These are phyloP conservation scores for Colletotrichum noveboracense DNA, from an alignment of 2,329 filamentous ascomycete genomes.

Conservation along the genomic window DNA sequence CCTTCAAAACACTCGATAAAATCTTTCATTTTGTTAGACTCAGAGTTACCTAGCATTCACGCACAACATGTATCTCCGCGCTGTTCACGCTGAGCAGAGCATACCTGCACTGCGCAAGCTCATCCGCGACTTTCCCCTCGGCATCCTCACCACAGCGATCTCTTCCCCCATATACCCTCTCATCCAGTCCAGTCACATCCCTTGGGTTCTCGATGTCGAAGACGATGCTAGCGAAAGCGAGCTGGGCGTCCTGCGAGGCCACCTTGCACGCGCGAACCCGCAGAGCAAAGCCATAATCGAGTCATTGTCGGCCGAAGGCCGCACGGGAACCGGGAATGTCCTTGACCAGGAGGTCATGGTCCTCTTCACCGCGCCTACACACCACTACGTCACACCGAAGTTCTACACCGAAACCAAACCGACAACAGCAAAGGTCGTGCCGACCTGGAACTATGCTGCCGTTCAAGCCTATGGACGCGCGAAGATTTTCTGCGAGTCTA, in stretches of 20 bases:
- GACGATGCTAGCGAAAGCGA: conserved; percentile 44
- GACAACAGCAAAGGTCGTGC: conserved; percentile 67
- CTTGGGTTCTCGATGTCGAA: conserved; percentile 60
- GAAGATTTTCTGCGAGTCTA: conserved; percentile 56
- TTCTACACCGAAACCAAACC: conserved; percentile 73
- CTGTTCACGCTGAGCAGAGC: conserved; percentile 55
- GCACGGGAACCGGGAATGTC: conserved; percentile 21
- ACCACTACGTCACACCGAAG: conserved; percentile 72
- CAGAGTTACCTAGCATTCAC: background rate
- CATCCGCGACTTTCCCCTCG: conserved; percentile 65
- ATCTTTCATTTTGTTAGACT: background rate
- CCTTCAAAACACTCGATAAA: background rate
- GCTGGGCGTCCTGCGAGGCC: conserved; percentile 59
- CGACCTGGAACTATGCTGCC: conserved; percentile 74
- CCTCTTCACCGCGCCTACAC: conserved; percentile 60
- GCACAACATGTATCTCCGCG: conserved; percentile 61
- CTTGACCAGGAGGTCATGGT: conserved; percentile 63
- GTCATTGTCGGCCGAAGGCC: conserved; percentile 28
- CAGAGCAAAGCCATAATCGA: conserved; percentile 67
- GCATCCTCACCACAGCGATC: conserved; percentile 68
- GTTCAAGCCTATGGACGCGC: conserved; percentile 67
- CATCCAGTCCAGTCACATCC: conserved; percentile 66
- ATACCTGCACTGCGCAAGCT: conserved; percentile 57
- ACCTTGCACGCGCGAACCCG: conserved; percentile 67
- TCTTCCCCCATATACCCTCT: conserved; percentile 50